Percentiles rank a stretch among this genome's conserved stretches.
phyloP scores from a whole-genome alignment of 2,329 filamentous ascomycete species.

The Magnaporthiopsis rhizophila region DNA sequence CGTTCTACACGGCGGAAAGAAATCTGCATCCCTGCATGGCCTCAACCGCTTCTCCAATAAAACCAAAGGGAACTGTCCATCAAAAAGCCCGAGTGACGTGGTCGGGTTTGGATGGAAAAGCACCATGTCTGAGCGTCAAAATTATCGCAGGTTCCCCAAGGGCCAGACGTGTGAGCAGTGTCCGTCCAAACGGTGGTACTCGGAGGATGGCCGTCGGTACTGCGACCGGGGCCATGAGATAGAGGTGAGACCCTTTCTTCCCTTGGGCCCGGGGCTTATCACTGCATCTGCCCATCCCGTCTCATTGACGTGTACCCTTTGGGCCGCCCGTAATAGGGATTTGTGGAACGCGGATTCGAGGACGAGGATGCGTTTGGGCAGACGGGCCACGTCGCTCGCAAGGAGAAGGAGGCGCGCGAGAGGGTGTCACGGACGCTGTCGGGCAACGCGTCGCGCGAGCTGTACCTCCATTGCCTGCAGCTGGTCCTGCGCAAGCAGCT shows the following conservation, averaged over 20 bases:
- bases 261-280: background rate
- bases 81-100: background rate
- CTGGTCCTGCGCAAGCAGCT: slow-evolving; percentile 77
- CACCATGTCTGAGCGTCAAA: slow-evolving; percentile 21
- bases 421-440: slow-evolving; percentile 47
- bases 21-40: background rate
- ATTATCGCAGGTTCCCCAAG: slow-evolving; percentile 36
- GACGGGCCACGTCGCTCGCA: slow-evolving; percentile 45
- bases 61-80: background rate
- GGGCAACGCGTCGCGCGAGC: slow-evolving; percentile 62
- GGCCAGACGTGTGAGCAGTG: slow-evolving; percentile 56
- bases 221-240: slow-evolving; percentile 76
- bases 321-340: slow-evolving; percentile 29
- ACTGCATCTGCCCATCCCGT: background rate
- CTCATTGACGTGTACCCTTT: slow-evolving; percentile 5
- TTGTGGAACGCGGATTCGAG: slow-evolving; percentile 46
- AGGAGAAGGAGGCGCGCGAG: slow-evolving; percentile 49
- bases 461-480: slow-evolving; percentile 81
- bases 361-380: slow-evolving; percentile 64
- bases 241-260: slow-evolving; percentile 41
- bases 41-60: background rate
- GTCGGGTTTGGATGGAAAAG: slow-evolving; percentile 16
- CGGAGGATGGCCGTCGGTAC: slow-evolving; percentile 69
- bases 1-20: background rate
- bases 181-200: slow-evolving; percentile 62